Evolutionary conservation across 192 early-diverging fungal species (phyloP).

Genomic region (Obelidium mucronatum): DNA sequence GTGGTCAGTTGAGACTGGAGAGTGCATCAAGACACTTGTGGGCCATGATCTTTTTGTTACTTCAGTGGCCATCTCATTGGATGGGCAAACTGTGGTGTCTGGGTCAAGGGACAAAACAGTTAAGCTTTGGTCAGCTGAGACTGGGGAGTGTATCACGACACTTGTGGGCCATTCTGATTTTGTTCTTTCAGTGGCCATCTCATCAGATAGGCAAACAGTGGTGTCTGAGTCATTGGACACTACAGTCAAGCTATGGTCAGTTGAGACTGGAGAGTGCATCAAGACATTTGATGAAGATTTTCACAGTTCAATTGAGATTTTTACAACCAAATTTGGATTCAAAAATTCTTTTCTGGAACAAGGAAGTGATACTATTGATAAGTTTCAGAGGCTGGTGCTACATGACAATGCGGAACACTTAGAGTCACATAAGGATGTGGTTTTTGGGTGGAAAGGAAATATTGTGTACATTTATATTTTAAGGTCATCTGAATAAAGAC

Average conservation of each 20-base stretch:
- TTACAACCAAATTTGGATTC: too few relatives aligned
- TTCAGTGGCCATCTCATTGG: conserved; percentile 23
- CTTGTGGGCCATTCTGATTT: conserved; percentile 25
- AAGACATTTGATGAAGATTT: conserved; percentile 12
- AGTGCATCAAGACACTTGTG: conserved; percentile 35
- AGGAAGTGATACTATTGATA: too few relatives aligned
- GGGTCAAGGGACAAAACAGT: background rate
- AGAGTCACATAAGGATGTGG: too few relatives aligned
- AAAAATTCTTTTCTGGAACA: too few relatives aligned
- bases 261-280: background rate
- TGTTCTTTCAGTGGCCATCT: conserved; percentile 28
- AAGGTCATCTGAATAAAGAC: too few relatives aligned
- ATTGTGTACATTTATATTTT: too few relatives aligned
- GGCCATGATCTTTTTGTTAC: conserved; percentile 37
- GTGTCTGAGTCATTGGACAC: conserved; percentile 28
- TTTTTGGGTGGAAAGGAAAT: too few relatives aligned
- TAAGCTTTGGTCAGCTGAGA: conserved; percentile 11
- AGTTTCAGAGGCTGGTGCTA: too few relatives aligned
- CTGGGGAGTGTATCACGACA: background rate
- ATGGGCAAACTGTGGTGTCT: conserved; percentile 33
- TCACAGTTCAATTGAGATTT: too few relatives aligned
- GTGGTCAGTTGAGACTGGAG: conserved; percentile 30
- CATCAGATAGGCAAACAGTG: conserved; percentile 18
- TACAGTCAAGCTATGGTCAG: conserved; percentile 33
- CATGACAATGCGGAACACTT: too few relatives aligned